Conservation (phyloP, 2,329 filamentous ascomycete genomes). For the Sclerotinia minor region DNA sequence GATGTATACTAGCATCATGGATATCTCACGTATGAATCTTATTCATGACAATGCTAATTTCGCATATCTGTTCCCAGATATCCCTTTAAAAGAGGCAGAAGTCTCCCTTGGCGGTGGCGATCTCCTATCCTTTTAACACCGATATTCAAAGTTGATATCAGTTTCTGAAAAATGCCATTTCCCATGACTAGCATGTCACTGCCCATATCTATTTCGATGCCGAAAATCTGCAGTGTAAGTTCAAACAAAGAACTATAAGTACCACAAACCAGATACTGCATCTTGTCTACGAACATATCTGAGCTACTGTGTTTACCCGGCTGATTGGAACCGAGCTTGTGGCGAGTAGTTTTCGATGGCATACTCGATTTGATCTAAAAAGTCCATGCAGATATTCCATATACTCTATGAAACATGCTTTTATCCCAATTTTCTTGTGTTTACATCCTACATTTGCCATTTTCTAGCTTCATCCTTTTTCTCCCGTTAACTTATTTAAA, state of each 20-base stretch:
- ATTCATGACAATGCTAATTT: too few relatives aligned
- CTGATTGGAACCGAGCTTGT: background rate
- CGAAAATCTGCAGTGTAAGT: background rate
- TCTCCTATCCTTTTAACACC: background rate
- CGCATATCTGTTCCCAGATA: too few relatives aligned
- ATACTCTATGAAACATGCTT: background rate
- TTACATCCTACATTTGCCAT: background rate
- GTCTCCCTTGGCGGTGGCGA: too few relatives aligned
- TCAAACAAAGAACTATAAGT: background rate
- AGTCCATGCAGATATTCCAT: too few relatives aligned
- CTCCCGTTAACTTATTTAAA: background rate
- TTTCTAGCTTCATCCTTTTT: background rate
- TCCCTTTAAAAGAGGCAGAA: too few relatives aligned
- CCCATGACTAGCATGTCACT: background rate
- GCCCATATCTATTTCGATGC: background rate
- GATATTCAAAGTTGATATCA: background rate
- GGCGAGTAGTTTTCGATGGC: too few relatives aligned
- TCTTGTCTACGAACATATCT: background rate
- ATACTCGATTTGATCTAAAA: too few relatives aligned
- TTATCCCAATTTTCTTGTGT: background rate
- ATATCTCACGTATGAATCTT: too few relatives aligned
- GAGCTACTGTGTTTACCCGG: background rate
- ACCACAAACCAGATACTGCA: too few relatives aligned
- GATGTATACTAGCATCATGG: too few relatives aligned
- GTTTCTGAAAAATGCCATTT: constrained; percentile 3